Evolutionary conservation across 805 yeast genomes (phyloP), one percentile per base, ranked within the genome.

Genomic region (Candida endomychidarum): DNA sequence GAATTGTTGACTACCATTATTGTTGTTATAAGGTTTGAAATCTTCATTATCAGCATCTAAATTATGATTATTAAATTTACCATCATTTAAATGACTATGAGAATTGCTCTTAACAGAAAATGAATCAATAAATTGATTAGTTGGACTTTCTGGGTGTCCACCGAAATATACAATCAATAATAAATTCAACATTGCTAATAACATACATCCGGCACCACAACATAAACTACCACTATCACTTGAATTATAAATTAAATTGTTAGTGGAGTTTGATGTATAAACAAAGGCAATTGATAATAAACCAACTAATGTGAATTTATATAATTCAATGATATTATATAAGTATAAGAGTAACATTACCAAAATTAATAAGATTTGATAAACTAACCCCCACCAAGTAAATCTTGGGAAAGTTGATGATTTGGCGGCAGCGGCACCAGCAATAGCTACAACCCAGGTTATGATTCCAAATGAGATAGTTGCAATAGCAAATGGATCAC

Each of bases 371-470:
- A 86, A 46, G 15, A 89, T 67, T 62, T 91, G 81, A 56, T 79
- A 93, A 2, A 85, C 90, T 5, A 93, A 61, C 1, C 95, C 96
- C 99, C 99, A 93, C 99, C 99, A 91, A 3, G 93, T 78, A 62
- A 91, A 85, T 48, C 79, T 77, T 1, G 97, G 96, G 56, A 83
- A 87, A 5, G 61, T 49, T 11, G 36, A 27, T 20, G 53, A 56
- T 20, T 41, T 39, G 22, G 63, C 50, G 8, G 72, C 60, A 14
- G 86, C 80, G 11, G 95, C 86, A 2, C 97, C 97, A 2, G 84
- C 95, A 40, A 93, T 73, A 8, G 96, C 86, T 37, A 93, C 77
- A 43, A 88, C 69, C 98, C 98, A 91, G 11, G 96, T 78, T 18
- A 88, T 71, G 34, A 65, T 42, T 14, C 89, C 83, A 38, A 90